Conservation (phyloP, 345 rosid species). For the Pseudoturritis turrita region DNA sequence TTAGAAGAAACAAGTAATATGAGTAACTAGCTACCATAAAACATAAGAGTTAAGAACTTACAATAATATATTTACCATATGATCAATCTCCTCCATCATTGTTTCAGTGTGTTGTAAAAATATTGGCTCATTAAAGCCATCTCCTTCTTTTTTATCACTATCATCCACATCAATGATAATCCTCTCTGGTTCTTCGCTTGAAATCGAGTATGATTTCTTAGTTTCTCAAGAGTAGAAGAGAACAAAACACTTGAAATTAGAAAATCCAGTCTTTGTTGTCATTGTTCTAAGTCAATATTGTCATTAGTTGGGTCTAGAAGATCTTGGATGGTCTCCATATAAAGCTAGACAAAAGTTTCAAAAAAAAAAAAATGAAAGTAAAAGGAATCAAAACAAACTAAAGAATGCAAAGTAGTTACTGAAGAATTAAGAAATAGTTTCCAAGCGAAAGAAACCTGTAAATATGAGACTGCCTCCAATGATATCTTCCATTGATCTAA, state of each 20-base stretch:
- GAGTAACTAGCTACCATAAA: not conserved
- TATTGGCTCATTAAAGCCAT: constrained; percentile 53
- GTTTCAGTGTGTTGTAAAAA: constrained; percentile 80
- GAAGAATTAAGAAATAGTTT: not conserved
- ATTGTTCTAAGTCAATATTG: too few relatives aligned
- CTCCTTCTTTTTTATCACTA: constrained; percentile 3
- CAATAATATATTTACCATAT: constrained; percentile 46
- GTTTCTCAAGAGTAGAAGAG: too few relatives aligned
- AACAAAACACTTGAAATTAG: too few relatives aligned
- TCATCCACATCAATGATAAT: too few relatives aligned
- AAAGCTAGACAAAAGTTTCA: constrained; percentile 44
- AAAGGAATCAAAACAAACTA: not conserved
- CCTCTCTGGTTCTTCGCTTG: too few relatives aligned
- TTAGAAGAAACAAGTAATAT: too few relatives aligned
- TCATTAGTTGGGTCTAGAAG: constrained; percentile 89
- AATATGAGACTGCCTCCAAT: constrained; percentile 74
- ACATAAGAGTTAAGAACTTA: not conserved
- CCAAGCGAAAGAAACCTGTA: constrained; percentile 57
- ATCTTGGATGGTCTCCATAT: constrained; percentile 98
- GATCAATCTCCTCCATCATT: constrained; percentile 74
- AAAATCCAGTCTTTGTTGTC: too few relatives aligned
- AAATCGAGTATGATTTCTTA: too few relatives aligned
- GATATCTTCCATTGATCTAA: constrained; percentile 93
- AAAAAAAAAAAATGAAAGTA: not conserved
- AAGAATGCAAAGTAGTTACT: not conserved